Percentiles rank a stretch among this genome's conserved stretches.
These are phyloP conservation scores for Wallacemonas sp. DNA, from an alignment of 208 protist genomes.

Conservation along the genomic window DNA sequence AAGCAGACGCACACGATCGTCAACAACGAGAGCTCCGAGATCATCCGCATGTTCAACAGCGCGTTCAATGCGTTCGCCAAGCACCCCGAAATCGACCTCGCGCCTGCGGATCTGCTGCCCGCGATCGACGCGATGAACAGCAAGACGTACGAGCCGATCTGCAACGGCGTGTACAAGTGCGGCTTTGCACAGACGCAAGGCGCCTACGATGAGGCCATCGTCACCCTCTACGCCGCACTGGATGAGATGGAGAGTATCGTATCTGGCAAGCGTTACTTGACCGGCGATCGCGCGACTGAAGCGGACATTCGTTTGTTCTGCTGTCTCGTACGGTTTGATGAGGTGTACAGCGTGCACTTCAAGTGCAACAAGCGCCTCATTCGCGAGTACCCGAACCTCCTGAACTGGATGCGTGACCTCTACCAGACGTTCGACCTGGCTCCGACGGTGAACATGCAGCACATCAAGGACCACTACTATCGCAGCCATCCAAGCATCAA, in stretches of 20 bases:
- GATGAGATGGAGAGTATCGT: conserved; percentile 45
- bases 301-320: conserved; percentile 86
- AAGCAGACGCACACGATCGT: conserved; percentile 81
- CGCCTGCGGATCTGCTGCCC: conserved; percentile 49
- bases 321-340: conserved; percentile 90
- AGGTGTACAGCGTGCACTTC: conserved; percentile 87
- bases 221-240: conserved; percentile 38
- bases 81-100: conserved; percentile 66
- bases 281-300: conserved; percentile 56
- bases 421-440: conserved; percentile 67
- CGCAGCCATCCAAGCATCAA: conserved; percentile 73
- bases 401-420: conserved; percentile 76
- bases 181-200: conserved; percentile 80
- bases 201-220: conserved; percentile 57
- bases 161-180: conserved; percentile 91
- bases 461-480: conserved; percentile 90
- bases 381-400: conserved; percentile 78
- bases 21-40: conserved; percentile 91
- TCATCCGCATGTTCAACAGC: conserved; percentile 87
- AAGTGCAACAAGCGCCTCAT: conserved; percentile 83
- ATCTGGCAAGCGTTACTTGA: conserved; percentile 63
- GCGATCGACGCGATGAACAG: conserved; percentile 86
- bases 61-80: conserved; percentile 61
- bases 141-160: conserved; percentile 77
- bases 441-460: conserved; percentile 74